Evolutionary conservation across 352 stramenopile genomes (phyloP).

Genomic region (Phytophthora fragariae): DNA sequence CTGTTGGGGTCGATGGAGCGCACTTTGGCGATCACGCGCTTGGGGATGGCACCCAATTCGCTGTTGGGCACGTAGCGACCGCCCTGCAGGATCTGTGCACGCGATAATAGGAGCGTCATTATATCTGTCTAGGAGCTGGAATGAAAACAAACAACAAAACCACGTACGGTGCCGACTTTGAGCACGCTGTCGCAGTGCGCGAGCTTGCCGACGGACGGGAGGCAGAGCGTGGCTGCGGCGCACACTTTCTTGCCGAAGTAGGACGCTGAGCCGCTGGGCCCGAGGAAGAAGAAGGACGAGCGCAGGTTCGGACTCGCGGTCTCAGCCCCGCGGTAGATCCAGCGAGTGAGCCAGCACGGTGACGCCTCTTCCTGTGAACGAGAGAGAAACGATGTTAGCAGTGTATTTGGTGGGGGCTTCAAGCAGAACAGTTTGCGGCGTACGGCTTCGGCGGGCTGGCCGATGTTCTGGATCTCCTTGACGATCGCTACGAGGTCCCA

Average conservation of each 20-base stretch:
- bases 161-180: conserved; percentile 42
- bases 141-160: not conserved
- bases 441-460: conserved; percentile 45
- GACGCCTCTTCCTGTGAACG: conserved; percentile 19
- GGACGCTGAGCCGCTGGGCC: conserved; percentile 45
- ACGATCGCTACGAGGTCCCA: conserved; percentile 63
- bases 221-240: conserved; percentile 42
- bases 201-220: conserved; percentile 54
- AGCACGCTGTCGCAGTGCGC: conserved; percentile 40
- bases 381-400: not conserved
- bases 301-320: conserved; percentile 36
- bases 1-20: conserved; percentile 41
- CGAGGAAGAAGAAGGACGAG: conserved; percentile 65
- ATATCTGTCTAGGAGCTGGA: not conserved
- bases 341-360: conserved; percentile 32
- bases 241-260: conserved; percentile 59
- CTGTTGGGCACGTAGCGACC: conserved; percentile 49
- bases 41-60: conserved; percentile 46
- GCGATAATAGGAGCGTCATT: conserved; percentile 9
- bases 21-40: conserved; percentile 55
- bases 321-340: conserved; percentile 31
- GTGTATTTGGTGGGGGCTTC: not conserved
- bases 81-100: conserved; percentile 42
- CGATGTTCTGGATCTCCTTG: conserved; percentile 55
- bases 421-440: not conserved